A percentile compares a stretch with the other conserved stretches of the same genome.
These are phyloP conservation scores for Nemania sp. DNA, from an alignment of 2,329 filamentous ascomycete genomes.

Conservation along the genomic window DNA sequence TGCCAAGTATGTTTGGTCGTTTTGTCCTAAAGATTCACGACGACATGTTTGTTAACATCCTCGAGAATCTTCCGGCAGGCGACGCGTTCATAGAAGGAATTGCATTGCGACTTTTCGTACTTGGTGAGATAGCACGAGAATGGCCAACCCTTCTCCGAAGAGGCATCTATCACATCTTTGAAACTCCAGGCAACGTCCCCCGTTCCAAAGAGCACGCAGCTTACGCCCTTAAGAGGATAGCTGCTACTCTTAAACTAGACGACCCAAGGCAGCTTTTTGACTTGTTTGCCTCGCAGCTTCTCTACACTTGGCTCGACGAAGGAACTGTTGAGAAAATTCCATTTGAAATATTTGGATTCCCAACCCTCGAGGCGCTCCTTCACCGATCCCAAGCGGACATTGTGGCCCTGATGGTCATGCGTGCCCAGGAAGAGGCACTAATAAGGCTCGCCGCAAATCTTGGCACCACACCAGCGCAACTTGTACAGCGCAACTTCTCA, in stretches of 20 bases:
- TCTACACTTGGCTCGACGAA: conserved; percentile 88
- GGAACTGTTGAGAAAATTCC: conserved; percentile 79
- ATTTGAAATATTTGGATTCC: conserved; percentile 86
- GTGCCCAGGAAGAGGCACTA: conserved; percentile 74
- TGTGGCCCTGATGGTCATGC: conserved; percentile 84
- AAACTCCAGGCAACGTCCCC: conserved; percentile 81
- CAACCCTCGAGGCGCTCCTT: conserved; percentile 75
- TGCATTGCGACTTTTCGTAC: conserved; percentile 80
- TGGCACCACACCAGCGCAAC: conserved; percentile 62
- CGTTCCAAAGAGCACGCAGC: conserved; percentile 76
- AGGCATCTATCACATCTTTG: conserved; percentile 94
- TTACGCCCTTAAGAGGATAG: conserved; percentile 75
- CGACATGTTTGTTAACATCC: conserved; percentile 83
- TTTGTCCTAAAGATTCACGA: conserved; percentile 89
- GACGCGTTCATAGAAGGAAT: conserved; percentile 82
- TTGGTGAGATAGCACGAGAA: conserved; percentile 80
- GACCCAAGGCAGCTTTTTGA: conserved; percentile 79
- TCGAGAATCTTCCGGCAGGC: conserved; percentile 81
- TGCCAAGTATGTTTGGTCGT: conserved; percentile 81
- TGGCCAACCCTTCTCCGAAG: conserved; percentile 90
- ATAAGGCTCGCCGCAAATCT: conserved; percentile 70
- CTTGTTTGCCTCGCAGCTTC: conserved; percentile 87
- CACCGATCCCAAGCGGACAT: conserved; percentile 79
- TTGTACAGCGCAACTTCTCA: conserved; percentile 77
- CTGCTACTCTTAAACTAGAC: conserved; percentile 71